These are phyloP conservation scores for Decorospora gaudefroyi DNA, from an alignment of 2,329 filamentous ascomycete species.

Conservation along the genomic window DNA sequence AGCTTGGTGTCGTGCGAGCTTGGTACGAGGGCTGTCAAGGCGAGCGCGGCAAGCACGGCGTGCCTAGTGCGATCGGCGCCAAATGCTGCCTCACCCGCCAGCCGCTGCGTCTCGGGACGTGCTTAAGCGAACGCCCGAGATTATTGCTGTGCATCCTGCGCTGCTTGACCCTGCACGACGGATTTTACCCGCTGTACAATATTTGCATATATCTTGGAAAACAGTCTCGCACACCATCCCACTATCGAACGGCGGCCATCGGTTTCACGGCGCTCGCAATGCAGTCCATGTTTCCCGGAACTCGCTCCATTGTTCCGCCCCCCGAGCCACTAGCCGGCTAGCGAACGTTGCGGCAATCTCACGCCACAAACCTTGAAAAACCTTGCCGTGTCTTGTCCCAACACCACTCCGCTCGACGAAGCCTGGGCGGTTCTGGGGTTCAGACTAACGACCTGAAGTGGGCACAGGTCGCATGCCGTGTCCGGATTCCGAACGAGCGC, in stretches of 20 bases:
- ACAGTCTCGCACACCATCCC: too few species aligned
- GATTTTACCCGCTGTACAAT: slow-evolving; percentile 4
- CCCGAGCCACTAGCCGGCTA: too few species aligned
- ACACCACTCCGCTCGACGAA: slow-evolving; percentile 11
- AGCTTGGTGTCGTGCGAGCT: slow-evolving; percentile 1
- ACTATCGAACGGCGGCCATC: too few species aligned
- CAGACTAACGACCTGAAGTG: slow-evolving; percentile 4
- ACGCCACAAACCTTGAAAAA: slow-evolving; percentile 6
- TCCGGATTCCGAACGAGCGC: too few species aligned
- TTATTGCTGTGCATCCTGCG: slow-evolving; percentile 1
- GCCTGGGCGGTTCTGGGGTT: slow-evolving; percentile 3
- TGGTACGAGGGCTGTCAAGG: slow-evolving; percentile 6
- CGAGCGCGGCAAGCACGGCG: neutral
- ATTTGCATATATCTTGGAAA: slow-evolving; percentile 1
- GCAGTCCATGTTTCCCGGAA: too few species aligned
- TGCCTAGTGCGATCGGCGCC: slow-evolving; percentile 6
- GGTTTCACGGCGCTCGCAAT: too few species aligned
- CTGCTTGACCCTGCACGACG: slow-evolving; percentile 1
- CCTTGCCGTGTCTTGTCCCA: slow-evolving; percentile 14
- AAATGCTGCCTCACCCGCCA: slow-evolving; percentile 6
- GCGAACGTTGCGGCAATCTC: too few species aligned
- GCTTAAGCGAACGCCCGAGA: slow-evolving; percentile 5
- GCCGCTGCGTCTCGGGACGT: slow-evolving; percentile 6
- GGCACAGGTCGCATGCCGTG: slow-evolving; percentile 1
- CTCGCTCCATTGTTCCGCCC: too few species aligned